Base-by-base conservation (phyloP, 2,329 filamentous ascomycete species). In the Scedosporium dehoogii region DNA sequence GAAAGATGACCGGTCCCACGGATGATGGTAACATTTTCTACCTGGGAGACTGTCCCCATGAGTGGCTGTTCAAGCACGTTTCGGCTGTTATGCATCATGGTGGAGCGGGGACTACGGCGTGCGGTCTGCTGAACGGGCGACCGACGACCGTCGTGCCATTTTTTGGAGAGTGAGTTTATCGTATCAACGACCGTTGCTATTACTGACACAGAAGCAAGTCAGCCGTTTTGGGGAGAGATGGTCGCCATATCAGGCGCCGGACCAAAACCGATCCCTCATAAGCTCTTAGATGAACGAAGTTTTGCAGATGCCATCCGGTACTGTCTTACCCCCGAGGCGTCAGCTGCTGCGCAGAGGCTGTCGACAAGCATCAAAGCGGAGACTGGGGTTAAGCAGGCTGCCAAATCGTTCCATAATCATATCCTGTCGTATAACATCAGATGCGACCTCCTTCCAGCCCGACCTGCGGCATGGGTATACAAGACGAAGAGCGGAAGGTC, bases 121-220 rank as follows among this genome's bases (percentile, higher is more conserved):
- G 88, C 57, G 87, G 87, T 1, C 76, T 92, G 38, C 89, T 88
- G 70, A 87, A 82, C 65, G 89, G 82, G 3, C 84, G 82, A 67
- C 89, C 89, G 0, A 90, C 86, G 4, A 88, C 91, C 83, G 82
- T 91, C 27, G 86, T 92, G 1, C 89, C 89, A 0, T 92, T 92
- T 73, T 92, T 92, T 66, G 89, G 89, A 2, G 89, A 92, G 56
- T 58, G 53, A 29, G 21, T 56, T 14, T 29, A 7, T 57, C 29
- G 2, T 1, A 6, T 57, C 53, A 29, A 10, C 3, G 4, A 7
- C 21, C 23, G 6, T 27, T n/a, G 9, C 4, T 33, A 18, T 53
- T 25, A 53, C 48, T 53, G 23, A 53, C 48, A 21, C 48, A 4
- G 4, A 18, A 53, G 23, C 9, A 21, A 58, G 56, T 69, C 89